Evolutionary conservation across 768 basidiomycete species (phyloP).

Genomic region (Crassisporium funariophilum): DNA sequence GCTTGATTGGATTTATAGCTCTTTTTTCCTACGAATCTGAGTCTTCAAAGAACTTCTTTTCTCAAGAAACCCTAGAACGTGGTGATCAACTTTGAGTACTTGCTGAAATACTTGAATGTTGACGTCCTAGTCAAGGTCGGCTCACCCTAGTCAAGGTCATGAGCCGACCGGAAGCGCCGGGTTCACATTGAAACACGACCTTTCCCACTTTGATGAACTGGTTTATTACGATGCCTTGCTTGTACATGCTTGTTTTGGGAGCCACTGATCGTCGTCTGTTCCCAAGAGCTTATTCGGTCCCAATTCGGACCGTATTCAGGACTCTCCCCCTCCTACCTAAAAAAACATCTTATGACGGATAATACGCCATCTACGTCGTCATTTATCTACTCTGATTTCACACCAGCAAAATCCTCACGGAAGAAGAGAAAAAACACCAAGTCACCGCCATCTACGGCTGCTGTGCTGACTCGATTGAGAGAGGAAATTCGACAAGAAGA

Average conservation of each 20-base stretch:
- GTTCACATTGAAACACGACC: too few species aligned
- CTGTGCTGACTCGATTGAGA: conserved; percentile 42
- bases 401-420: conserved; percentile 50
- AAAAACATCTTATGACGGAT: conserved; percentile 10
- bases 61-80: not conserved
- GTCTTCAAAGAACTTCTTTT: too few species aligned
- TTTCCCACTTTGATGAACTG: conserved; percentile 3
- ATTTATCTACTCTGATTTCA: conserved; percentile 54
- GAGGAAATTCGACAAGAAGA: conserved; percentile 49
- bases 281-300: not conserved
- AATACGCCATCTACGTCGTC: conserved; percentile 23
- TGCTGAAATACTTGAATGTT: too few species aligned
- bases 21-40: too few species aligned
- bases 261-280: conserved; percentile 4
- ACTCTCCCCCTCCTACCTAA: not conserved
- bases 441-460: conserved; percentile 35
- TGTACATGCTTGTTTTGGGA: not conserved
- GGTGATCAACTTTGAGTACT: too few species aligned
- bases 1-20: too few species aligned
- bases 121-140: too few species aligned
- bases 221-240: conserved; percentile 1
- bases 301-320: not conserved
- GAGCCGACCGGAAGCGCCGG: too few species aligned
- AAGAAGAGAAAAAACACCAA: conserved; percentile 42
- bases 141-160: too few species aligned